phyloP scores from a whole-genome alignment of 2,329 filamentous ascomycete species.

The Epichloe sylvatica region DNA sequence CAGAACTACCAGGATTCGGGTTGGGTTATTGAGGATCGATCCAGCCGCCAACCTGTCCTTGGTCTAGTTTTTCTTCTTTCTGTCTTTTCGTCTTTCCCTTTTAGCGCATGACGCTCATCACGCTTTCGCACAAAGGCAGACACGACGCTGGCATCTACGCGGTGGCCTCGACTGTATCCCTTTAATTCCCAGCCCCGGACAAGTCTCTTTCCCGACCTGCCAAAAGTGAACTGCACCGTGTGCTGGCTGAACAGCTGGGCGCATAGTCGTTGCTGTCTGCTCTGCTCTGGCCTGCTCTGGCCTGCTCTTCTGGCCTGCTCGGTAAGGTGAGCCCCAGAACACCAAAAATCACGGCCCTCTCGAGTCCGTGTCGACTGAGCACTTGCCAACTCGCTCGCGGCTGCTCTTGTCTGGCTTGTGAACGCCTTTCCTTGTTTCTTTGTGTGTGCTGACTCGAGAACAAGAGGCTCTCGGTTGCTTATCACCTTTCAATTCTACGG shows the following conservation, averaged over 20 bases:
- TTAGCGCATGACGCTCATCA: background rate
- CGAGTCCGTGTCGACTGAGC: background rate
- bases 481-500: background rate
- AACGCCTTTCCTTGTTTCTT: background rate
- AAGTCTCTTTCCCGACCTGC: background rate
- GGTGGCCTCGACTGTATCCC: background rate
- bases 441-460: background rate
- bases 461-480: background rate
- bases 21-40: background rate
- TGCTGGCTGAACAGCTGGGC: background rate
- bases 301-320: too few relatives aligned
- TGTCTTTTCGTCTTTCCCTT: background rate
- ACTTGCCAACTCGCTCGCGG: background rate
- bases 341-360: background rate
- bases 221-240: background rate
- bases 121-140: background rate
- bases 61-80: background rate
- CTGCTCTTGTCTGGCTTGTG: background rate
- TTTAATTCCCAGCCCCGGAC: background rate
- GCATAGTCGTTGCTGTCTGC: background rate
- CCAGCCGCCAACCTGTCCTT: constrained; percentile 1
- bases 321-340: background rate
- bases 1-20: background rate
- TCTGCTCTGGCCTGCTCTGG: background rate
- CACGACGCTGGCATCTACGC: background rate